Conservation (phyloP, 2,329 filamentous ascomycete species). For the Pseudocercospora eumusae region DNA sequence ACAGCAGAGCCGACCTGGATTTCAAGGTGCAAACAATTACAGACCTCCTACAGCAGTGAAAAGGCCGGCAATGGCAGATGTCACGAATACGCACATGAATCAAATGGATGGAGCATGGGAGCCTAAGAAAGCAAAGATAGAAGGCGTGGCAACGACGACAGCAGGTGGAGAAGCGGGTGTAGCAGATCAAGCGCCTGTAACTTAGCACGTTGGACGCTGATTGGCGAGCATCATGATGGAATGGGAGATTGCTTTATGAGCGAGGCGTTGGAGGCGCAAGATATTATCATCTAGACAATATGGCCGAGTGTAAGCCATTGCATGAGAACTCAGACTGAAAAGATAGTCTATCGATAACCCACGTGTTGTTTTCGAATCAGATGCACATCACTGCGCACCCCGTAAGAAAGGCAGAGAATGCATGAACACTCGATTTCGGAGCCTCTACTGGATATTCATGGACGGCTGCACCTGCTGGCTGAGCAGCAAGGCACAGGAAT, state of each 20-base stretch:
- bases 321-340: neutral
- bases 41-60: slow-evolving; percentile 45
- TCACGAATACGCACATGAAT: slow-evolving; percentile 46
- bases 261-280: slow-evolving; percentile 18
- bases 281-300: neutral
- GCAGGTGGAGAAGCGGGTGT: slow-evolving; percentile 6
- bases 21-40: slow-evolving; percentile 49
- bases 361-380: too few relatives aligned
- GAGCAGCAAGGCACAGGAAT: too few relatives aligned
- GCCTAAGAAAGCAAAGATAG: slow-evolving; percentile 46
- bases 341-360: neutral
- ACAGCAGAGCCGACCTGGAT: slow-evolving; percentile 33
- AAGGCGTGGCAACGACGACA: slow-evolving; percentile 20
- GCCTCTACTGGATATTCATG: too few relatives aligned
- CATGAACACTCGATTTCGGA: too few relatives aligned
- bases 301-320: neutral
- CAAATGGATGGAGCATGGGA: slow-evolving; percentile 42
- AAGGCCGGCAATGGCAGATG: slow-evolving; percentile 46
- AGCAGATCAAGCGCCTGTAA: slow-evolving; percentile 3
- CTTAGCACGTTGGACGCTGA: neutral
- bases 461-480: too few relatives aligned
- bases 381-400: too few relatives aligned
- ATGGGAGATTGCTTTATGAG: slow-evolving; percentile 12
- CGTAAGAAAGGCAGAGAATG: too few relatives aligned
- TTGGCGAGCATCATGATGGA: neutral